A percentile compares a stretch with the other conserved stretches of the same genome.
phyloP scores from a whole-genome alignment of 2,329 filamentous ascomycete genomes.

The Colletotrichum tropicale region DNA sequence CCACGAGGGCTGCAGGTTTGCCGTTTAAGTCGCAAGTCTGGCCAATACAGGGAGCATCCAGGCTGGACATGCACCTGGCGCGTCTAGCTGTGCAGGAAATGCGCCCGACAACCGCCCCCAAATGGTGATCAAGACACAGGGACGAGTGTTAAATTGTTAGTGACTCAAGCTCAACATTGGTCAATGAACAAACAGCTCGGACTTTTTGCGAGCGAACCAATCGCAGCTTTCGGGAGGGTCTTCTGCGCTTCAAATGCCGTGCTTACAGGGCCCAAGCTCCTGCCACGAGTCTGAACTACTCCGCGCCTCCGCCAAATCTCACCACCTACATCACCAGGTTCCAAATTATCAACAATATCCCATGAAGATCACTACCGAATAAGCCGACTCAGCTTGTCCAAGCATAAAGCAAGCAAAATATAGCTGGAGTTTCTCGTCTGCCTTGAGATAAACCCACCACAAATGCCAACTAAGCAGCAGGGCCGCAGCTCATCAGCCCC shows the following conservation, averaged over 20 bases:
- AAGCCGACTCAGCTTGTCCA: not conserved
- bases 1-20: not conserved
- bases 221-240: not conserved
- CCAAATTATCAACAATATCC: not conserved
- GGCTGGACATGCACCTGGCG: not conserved
- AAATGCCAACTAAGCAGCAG: not conserved
- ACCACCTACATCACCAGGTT: not conserved
- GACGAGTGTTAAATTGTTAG: not conserved
- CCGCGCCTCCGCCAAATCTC: not conserved
- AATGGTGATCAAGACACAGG: not conserved
- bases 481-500: not conserved
- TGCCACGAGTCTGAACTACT: not conserved
- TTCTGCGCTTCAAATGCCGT: not conserved
- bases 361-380: not conserved
- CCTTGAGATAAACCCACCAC: not conserved
- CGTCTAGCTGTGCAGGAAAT: not conserved
- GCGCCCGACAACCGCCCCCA: not conserved
- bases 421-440: not conserved
- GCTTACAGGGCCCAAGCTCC: not conserved
- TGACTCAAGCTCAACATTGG: not conserved
- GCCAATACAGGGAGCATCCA: not conserved
- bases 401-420: not conserved
- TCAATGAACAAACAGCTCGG: not conserved
- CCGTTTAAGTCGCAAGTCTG: not conserved
- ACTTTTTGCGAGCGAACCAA: not conserved